Evolutionary conservation across 306 rosid species (phyloP).

Genomic region (Benincasa hispida): DNA sequence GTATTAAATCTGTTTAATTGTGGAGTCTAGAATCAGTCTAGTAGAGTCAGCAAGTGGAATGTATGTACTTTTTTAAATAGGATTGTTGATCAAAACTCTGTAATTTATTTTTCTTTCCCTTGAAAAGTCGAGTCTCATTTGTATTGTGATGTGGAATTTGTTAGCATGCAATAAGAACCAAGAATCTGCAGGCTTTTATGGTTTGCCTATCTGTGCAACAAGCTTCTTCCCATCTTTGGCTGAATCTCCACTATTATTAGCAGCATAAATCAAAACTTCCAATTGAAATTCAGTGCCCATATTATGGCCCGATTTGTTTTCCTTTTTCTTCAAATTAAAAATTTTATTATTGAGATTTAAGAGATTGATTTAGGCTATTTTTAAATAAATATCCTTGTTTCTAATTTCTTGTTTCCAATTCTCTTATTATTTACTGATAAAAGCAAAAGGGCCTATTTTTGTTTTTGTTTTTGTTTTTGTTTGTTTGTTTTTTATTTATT

Average conservation of each 20-base stretch:
- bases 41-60: slow-evolving; percentile 1
- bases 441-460: no score
- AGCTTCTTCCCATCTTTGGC: background rate
- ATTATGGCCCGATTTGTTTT: no score
- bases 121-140: background rate
- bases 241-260: background rate
- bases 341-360: no score
- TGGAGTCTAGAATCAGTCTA: background rate
- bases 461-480: no score
- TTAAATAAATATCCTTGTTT: no score
- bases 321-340: no score
- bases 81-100: background rate
- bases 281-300: no score
- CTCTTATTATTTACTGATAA: no score
- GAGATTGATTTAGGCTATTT: no score
- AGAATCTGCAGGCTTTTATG: background rate
- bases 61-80: background rate
- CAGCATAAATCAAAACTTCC: background rate
- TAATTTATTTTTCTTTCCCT: background rate
- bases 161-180: background rate
- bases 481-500: no score
- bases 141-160: slow-evolving; percentile 1
- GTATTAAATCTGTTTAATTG: background rate
- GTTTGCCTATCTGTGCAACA: background rate
- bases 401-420: no score